A percentile compares a stretch with the other conserved stretches of the same genome.
These are phyloP conservation scores for Penicillium sp. DNA, from an alignment of 2,329 filamentous ascomycete genomes.

Conservation along the genomic window DNA sequence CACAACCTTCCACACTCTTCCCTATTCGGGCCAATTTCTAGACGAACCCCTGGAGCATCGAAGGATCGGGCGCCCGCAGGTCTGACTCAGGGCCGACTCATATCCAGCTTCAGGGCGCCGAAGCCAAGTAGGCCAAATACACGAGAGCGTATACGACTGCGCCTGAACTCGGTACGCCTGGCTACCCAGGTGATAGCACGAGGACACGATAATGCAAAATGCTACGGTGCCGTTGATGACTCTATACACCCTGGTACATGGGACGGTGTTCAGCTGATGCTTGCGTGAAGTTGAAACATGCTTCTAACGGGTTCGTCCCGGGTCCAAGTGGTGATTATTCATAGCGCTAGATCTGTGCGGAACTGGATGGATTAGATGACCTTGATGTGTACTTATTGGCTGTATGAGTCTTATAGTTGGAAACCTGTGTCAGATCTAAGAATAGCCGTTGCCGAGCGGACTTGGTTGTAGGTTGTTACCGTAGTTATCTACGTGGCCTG, in stretches of 20 bases:
- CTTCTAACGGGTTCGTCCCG: background rate
- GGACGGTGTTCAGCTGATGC: slow-evolving; percentile 5
- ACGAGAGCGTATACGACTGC: background rate
- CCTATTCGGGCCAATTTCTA: slow-evolving; percentile 9
- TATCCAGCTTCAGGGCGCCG: background rate
- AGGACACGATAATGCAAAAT: background rate
- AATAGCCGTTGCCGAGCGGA: slow-evolving; percentile 3
- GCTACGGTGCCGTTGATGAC: slow-evolving; percentile 5
- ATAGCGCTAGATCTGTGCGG: background rate
- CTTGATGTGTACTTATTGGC: background rate
- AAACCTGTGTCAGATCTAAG: slow-evolving; percentile 10
- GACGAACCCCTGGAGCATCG: slow-evolving; percentile 1
- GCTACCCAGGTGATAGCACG: background rate
- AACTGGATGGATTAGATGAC: background rate
- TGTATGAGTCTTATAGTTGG: background rate
- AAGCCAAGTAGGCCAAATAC: too few species aligned
- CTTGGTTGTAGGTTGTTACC: background rate
- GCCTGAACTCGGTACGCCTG: background rate
- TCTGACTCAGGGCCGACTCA: slow-evolving; percentile 17
- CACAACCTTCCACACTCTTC: slow-evolving; percentile 1
- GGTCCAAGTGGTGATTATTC: background rate
- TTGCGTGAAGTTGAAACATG: background rate
- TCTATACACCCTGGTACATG: slow-evolving; percentile 1
- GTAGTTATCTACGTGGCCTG: background rate
- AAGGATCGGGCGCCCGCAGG: slow-evolving; percentile 9